phyloP scores from a whole-genome alignment of 2,329 filamentous ascomycete genomes.

The Colletotrichum trifolii region DNA sequence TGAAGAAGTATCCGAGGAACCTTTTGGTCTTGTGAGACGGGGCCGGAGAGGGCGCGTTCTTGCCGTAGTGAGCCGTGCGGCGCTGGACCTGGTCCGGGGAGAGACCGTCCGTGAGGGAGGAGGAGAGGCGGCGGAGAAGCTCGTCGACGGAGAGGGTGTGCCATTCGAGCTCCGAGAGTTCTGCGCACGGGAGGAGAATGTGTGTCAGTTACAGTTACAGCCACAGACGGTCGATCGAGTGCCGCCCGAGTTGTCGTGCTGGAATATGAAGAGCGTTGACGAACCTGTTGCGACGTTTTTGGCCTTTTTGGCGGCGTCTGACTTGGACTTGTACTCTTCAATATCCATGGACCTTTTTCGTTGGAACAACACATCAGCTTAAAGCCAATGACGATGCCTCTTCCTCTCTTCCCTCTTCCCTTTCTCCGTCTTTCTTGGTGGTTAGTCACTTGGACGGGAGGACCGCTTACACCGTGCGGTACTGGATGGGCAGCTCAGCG shows the following conservation, averaged over 20 bases:
- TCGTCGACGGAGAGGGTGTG: constrained; percentile 70
- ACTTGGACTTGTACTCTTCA: constrained; percentile 57
- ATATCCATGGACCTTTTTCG: constrained; percentile 57
- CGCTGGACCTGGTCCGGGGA: constrained; percentile 67
- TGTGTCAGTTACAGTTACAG: background rate
- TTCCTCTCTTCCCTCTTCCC: background rate
- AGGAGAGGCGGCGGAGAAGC: constrained; percentile 68
- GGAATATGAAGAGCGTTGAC: background rate
- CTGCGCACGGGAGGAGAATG: constrained; percentile 46
- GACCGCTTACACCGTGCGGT: constrained; percentile 61
- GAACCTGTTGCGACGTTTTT: constrained; percentile 59
- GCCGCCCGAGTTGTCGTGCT: background rate
- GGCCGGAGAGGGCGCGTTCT: constrained; percentile 74
- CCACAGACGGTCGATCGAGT: no score
- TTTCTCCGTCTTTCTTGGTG: background rate
- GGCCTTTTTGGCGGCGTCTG: constrained; percentile 51
- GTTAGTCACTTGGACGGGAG: background rate
- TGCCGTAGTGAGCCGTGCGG: constrained; percentile 69
- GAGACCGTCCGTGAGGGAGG: constrained; percentile 67
- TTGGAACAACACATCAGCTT: constrained; percentile 47
- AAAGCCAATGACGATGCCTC: background rate
- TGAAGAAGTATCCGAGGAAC: constrained; percentile 78
- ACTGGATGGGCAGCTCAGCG: constrained; percentile 62
- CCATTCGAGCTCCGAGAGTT: constrained; percentile 74
- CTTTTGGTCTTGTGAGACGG: constrained; percentile 69